Base-by-base conservation (phyloP, 2,329 filamentous ascomycete genomes). In the Colletotrichum gloeosporioides region DNA sequence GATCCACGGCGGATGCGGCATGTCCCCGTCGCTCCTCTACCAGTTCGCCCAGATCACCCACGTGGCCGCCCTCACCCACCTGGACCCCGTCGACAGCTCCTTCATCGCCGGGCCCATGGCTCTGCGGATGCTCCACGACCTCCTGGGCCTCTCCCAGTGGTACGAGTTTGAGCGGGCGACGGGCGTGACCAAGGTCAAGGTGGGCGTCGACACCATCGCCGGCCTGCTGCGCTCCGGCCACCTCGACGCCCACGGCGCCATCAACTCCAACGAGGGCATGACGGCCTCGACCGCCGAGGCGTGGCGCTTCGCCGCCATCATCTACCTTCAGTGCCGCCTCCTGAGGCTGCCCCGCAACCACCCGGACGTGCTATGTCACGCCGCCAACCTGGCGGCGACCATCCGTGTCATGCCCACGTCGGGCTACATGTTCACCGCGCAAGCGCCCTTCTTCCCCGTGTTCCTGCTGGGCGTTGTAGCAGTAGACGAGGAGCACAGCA, bases 1-100 rank as follows among this genome's bases (percentile, higher is more conserved):
- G 68, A 85, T 87, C 6, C 85, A 87, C 62, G 85, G 85, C 10
- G 85, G 84, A 0, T 87, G 85, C 63, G 85, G 85, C 12, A 87
- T 87, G 71, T 87, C 85, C 0, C 86, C 85, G 68, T 84, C 82
- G 55, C 78, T 87, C 6, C 80, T 87, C 27, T 82, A 86, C 63
- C 80, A 79, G 13, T 80, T 87, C 57, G 83, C 83, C 55, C 84
- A 85, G 61, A 83, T 87, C 36, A 86, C 85, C 6, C 84, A 84
- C 69, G 81, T 84, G 44, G 80, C 84, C 25, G 81, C 84, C 6
- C 80, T 83, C 13, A 66, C 85, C 32, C 78, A 81, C 6, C 27
- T 15, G 4, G 29, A 76, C 4, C 74, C 74, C 57, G 4, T 34
- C 16, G 27, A 65, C 27, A 36, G 22, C 18, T 71, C 69, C 16